Evolutionary conservation across 345 rosid genomes (phyloP), one percentile per base, ranked within the genome.

Genomic region (Toxicodendron radicans): DNA sequence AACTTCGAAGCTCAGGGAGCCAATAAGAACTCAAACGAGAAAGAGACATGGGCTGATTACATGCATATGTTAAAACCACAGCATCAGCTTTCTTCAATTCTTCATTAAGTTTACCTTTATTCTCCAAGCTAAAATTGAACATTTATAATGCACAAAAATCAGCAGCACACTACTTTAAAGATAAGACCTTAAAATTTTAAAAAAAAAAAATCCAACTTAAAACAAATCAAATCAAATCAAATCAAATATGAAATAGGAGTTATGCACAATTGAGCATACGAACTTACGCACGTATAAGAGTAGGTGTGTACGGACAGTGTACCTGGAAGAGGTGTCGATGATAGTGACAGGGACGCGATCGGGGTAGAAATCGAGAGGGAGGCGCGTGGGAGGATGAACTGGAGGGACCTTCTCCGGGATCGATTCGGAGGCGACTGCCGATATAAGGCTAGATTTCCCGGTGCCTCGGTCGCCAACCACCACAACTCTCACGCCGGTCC

Each of bases 241-340:
- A 35, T n/a, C 51, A 0, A 64, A 35, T 61, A 61, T 61, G 12
- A 32, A 32, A 38, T 38, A 38, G 8, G 1, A n/a, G 9, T 9
- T 4, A 20, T 10, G 57, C 41, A 18, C 38, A n/a, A n/a, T n/a
- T n/a, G n/a, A n/a, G n/a, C n/a, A 27, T 43, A 46, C 65, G 56
- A 21, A 59, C 3, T 12, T 20, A 7, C 18, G 11, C 41, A 58
- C 9, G 24, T 10, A 43, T 43, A n/a, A n/a, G n/a, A 27, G 30
- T 27, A 2, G 30, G 30, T 27, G 30, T 27, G 30, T 27, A 27
- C 30, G 30, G 30, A 27, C 30, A 13, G 60, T 17, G 60, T 73
- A 92, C 97, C 88, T 83, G 30, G 97, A 83, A 63, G 95, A 89
- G 83, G 92, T 90, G 65, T 92, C 97, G 75, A 92, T 78, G 87